Conservation (phyloP, 805 yeast species). For the Kazachstania taianensis region DNA sequence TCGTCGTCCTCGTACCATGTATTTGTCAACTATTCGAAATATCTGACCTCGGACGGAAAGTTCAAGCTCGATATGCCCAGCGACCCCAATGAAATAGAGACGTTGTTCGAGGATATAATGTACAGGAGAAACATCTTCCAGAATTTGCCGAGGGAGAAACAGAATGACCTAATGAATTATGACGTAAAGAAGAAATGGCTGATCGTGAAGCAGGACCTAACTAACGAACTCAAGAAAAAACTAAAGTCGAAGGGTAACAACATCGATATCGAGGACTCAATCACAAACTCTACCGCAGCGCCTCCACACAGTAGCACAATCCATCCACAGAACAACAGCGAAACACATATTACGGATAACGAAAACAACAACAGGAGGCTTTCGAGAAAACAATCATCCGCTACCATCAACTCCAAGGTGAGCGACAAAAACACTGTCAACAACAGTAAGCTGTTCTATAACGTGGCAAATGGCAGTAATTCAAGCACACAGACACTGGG, state of each 20-base stretch:
- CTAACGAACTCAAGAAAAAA: constrained; percentile 65
- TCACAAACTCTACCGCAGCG: not conserved
- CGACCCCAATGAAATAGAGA: constrained; percentile 56
- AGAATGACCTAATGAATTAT: constrained; percentile 64
- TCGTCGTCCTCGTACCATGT: constrained; percentile 13
- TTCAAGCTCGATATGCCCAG: constrained; percentile 52
- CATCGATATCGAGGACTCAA: not conserved
- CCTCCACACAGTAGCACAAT: no score
- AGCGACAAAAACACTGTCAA: not conserved
- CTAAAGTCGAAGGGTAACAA: constrained; percentile 26
- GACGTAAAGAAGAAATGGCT: constrained; percentile 81
- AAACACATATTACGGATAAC: not conserved
- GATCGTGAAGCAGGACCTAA: constrained; percentile 76
- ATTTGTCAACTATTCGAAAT: constrained; percentile 19
- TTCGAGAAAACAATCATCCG: constrained; percentile 1
- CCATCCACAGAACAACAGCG: not conserved
- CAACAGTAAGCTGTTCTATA: no score
- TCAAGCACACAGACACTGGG: constrained; percentile 9
- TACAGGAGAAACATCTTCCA: constrained; percentile 64
- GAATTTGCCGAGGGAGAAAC: constrained; percentile 59
- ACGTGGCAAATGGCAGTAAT: not conserved
- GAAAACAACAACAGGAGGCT: not conserved
- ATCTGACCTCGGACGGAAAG: constrained; percentile 25
- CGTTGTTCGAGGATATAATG: constrained; percentile 71
- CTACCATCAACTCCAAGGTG: not conserved